Conservation (phyloP, 1,284 basidiomycete species). For the Xerocomus nothofagi region DNA sequence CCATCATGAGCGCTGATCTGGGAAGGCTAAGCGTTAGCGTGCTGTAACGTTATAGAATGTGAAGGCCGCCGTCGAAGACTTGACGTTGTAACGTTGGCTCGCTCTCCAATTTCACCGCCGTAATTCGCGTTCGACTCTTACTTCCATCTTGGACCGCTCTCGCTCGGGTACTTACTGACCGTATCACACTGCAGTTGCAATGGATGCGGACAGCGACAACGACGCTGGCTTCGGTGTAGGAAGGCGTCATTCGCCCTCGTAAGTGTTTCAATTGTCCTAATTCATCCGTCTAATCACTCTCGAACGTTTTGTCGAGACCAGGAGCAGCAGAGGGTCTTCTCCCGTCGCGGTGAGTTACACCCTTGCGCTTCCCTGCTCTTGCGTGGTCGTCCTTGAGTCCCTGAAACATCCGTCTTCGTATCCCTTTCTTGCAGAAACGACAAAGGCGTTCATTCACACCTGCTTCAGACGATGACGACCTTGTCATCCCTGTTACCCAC, state of each 20-base stretch:
- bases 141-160: background rate
- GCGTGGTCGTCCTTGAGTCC: background rate
- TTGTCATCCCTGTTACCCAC: slow-evolving; percentile 37
- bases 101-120: background rate
- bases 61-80: too few species aligned
- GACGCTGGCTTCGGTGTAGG: slow-evolving; percentile 19
- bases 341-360: slow-evolving; percentile 41
- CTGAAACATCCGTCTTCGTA: background rate
- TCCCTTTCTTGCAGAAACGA: slow-evolving; percentile 30
- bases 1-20: too few species aligned
- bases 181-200: slow-evolving; percentile 1
- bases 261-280: slow-evolving; percentile 10
- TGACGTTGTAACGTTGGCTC: slow-evolving; percentile 12
- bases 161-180: background rate
- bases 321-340: slow-evolving; percentile 58
- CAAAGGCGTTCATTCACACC: slow-evolving; percentile 50
- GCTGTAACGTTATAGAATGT: too few species aligned
- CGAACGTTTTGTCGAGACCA: slow-evolving; percentile 26
- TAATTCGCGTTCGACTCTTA: slow-evolving; percentile 2
- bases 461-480: slow-evolving; percentile 49
- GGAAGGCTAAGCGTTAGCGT: too few species aligned
- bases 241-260: slow-evolving; percentile 24
- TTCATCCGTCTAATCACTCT: slow-evolving; percentile 7
- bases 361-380: background rate
- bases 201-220: slow-evolving; percentile 22